These are phyloP conservation scores for Tuber indicum DNA, from an alignment of 495 filamentous ascomycete species.

Conservation along the genomic window DNA sequence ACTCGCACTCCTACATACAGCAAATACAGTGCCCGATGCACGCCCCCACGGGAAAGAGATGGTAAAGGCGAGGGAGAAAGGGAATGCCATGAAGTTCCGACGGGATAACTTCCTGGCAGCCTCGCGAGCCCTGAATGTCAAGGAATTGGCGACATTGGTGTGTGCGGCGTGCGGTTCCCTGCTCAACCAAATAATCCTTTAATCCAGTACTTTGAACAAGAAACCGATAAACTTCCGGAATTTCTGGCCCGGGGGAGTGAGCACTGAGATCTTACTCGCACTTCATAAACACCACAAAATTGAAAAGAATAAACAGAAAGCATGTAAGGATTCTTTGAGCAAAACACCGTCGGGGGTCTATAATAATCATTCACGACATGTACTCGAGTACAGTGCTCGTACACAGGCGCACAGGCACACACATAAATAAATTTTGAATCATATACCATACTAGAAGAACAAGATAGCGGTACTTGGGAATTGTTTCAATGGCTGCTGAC, in stretches of 20 bases:
- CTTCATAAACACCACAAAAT: background rate
- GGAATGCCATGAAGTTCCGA: background rate
- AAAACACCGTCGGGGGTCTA: background rate
- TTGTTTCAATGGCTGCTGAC: background rate
- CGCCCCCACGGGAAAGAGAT: background rate
- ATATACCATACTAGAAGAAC: background rate
- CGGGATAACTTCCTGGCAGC: background rate
- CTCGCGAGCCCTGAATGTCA: background rate
- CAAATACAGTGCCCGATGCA: background rate
- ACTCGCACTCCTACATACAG: background rate
- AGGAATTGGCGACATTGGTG: background rate
- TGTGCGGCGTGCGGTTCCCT: background rate
- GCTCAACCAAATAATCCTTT: background rate
- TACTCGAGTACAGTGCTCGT: background rate
- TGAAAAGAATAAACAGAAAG: background rate
- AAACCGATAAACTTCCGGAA: background rate
- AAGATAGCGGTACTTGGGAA: background rate
- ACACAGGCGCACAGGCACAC: background rate
- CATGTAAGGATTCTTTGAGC: background rate
- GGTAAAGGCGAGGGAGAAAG: background rate
- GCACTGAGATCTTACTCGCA: background rate
- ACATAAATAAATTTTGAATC: background rate
- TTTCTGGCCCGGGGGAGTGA: background rate
- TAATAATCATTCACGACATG: background rate
- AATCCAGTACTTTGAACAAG: background rate